A percentile compares a stretch with the other conserved stretches of the same genome.
These are phyloP conservation scores for Trichoderma polysporum DNA, from an alignment of 2,329 filamentous ascomycete species.

Conservation along the genomic window DNA sequence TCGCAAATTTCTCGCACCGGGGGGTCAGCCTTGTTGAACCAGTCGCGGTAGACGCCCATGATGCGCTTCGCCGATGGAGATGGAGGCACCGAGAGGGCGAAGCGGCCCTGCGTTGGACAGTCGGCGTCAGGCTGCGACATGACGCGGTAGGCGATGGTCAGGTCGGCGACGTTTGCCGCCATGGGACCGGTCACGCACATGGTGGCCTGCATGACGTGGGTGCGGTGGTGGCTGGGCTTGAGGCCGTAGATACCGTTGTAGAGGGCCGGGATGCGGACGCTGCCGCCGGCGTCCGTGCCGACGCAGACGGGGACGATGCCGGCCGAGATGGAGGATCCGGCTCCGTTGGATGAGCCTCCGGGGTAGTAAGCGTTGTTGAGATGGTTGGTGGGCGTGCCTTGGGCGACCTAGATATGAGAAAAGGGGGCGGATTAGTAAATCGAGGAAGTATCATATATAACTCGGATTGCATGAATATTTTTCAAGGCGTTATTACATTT, in stretches of 20 bases:
- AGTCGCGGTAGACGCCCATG: conserved; percentile 68
- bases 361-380: conserved; percentile 75
- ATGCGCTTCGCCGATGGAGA: conserved; percentile 50
- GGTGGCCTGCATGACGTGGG: conserved; percentile 54
- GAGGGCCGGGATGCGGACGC: conserved; percentile 68
- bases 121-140: conserved; percentile 71
- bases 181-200: conserved; percentile 71
- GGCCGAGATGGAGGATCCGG: conserved; percentile 65
- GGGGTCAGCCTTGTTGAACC: conserved; percentile 53
- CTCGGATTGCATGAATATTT: background rate
- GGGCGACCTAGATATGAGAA: conserved; percentile 47
- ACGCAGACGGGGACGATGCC: conserved; percentile 74
- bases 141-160: conserved; percentile 77
- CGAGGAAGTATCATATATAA: background rate
- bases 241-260: conserved; percentile 82
- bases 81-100: conserved; percentile 56
- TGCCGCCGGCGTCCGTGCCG: conserved; percentile 75
- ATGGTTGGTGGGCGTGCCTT: conserved; percentile 75
- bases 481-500: conserved; percentile 49
- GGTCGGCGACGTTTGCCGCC: conserved; percentile 71
- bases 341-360: conserved; percentile 78
- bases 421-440: background rate
- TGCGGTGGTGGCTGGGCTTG: conserved; percentile 73
- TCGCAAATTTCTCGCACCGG: conserved; percentile 63
- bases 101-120: conserved; percentile 59